A percentile compares a stretch with the other conserved stretches of the same genome.
Conservation (phyloP, 306 rosid genomes). For the Corylus heterophylla region DNA sequence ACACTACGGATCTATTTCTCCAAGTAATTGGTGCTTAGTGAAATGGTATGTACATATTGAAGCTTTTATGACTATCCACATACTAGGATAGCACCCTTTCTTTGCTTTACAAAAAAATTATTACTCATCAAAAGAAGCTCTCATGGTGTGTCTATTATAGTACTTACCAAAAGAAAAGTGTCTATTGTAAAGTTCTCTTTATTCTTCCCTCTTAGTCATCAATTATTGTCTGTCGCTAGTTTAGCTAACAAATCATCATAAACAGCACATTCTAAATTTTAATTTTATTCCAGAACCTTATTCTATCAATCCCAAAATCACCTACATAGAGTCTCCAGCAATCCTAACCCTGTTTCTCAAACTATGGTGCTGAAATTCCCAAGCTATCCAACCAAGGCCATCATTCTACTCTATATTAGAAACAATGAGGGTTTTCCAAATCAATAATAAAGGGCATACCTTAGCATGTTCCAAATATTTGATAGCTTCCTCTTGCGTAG, state of each 20-base stretch:
- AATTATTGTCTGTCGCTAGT: not conserved
- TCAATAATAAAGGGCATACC: constrained; percentile 42
- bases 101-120: not conserved
- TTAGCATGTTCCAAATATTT: constrained; percentile 92
- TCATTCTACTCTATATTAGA: not conserved
- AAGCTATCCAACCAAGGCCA: not conserved
- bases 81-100: not conserved
- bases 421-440: not conserved
- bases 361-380: not conserved
- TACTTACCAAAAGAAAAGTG: not conserved
- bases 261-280: not conserved
- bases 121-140: not conserved
- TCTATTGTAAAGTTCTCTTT: not conserved
- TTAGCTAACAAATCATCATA: not conserved
- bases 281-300: not conserved
- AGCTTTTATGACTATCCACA: not conserved
- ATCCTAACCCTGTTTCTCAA: not conserved
- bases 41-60: not conserved
- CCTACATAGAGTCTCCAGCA: not conserved
- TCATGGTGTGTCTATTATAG: not conserved
- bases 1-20: not conserved
- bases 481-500: constrained; percentile 87
- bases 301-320: not conserved
- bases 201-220: not conserved
- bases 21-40: not conserved